phyloP scores from a whole-genome alignment of 148 eudicot species.

The Rhododendron ovatum region DNA sequence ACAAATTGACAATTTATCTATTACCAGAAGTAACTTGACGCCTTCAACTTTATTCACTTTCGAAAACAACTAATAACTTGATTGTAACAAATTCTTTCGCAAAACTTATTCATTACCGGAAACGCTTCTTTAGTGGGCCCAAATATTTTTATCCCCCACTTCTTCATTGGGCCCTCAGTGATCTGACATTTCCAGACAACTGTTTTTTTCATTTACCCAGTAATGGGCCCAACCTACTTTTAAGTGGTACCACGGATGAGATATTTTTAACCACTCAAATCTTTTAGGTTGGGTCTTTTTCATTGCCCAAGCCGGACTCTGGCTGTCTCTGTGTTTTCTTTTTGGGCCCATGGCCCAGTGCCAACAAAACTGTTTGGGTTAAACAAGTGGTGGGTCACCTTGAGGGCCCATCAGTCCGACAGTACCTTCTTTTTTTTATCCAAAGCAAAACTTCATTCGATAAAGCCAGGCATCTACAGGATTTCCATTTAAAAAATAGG shows the following conservation, averaged over 20 bases:
- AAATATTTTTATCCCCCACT: neutral
- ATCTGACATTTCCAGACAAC: neutral
- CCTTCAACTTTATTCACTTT: too few relatives aligned
- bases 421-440: too few relatives aligned
- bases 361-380: neutral
- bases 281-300: slow-evolving; percentile 34
- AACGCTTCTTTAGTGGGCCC: neutral
- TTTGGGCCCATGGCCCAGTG: slow-evolving; percentile 7
- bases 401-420: neutral
- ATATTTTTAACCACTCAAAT: neutral
- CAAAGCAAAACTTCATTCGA: too few relatives aligned
- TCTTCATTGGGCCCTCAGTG: neutral
- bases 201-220: neutral
- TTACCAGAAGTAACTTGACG: too few relatives aligned
- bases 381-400: neutral
- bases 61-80: too few relatives aligned
- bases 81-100: too few relatives aligned
- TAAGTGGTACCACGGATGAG: neutral
- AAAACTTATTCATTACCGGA: too few relatives aligned
- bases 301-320: slow-evolving; percentile 18
- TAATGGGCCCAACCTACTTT: neutral
- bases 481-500: too few relatives aligned
- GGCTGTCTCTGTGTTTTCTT: slow-evolving; percentile 13
- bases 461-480: too few relatives aligned
- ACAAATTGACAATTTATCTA: too few relatives aligned